Conservation (phyloP, 2,329 filamentous ascomycete species). For the Helotiales sp. region DNA sequence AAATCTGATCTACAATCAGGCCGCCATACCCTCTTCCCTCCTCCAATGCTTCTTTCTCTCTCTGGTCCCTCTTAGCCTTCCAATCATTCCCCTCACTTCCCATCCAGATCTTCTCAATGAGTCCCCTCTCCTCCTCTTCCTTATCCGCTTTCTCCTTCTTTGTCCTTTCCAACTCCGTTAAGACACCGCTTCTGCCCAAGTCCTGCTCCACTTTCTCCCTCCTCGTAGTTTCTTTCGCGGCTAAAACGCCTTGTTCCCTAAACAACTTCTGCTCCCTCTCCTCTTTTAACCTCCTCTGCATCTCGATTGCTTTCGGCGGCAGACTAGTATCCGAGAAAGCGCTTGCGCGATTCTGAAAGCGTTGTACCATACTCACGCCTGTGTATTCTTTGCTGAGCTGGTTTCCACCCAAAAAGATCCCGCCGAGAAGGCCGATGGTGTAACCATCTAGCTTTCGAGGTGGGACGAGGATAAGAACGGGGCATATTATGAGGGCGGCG, state of each 20-base stretch:
- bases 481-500: constrained; percentile 50
- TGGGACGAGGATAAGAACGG: constrained; percentile 54
- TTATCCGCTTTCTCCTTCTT: constrained; percentile 13
- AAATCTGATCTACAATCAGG: constrained; percentile 46
- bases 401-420: constrained; percentile 33
- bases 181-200: constrained; percentile 3
- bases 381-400: constrained; percentile 33
- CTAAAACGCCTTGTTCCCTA: neutral
- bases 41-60: constrained; percentile 35
- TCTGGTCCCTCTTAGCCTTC: constrained; percentile 35
- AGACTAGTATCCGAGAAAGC: constrained; percentile 7
- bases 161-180: constrained; percentile 11
- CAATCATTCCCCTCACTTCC: constrained; percentile 49
- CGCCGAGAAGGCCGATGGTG: constrained; percentile 52
- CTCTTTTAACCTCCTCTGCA: constrained; percentile 24
- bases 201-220: neutral
- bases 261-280: constrained; percentile 22
- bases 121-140: constrained; percentile 24
- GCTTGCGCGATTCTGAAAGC: constrained; percentile 17
- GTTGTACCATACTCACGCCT: constrained; percentile 27
- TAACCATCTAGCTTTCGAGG: constrained; percentile 63
- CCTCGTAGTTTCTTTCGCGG: neutral
- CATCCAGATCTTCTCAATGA: constrained; percentile 56
- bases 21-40: constrained; percentile 41
- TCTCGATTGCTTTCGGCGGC: constrained; percentile 27